Base-by-base conservation (phyloP, 306 rosid species). In the Canavalia gladiata region DNA sequence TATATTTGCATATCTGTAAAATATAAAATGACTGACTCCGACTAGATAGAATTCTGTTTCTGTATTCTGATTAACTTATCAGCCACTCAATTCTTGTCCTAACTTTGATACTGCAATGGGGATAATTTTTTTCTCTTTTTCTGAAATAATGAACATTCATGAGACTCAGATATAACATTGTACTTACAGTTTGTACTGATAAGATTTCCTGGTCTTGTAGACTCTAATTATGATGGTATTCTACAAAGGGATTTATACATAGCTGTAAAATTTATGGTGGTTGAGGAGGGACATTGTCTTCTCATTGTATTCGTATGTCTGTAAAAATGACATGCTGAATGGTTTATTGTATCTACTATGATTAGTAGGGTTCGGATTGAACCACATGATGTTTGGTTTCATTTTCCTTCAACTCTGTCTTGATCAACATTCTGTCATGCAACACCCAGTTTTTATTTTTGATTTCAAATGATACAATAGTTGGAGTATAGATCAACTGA, bases 241-340 rank as follows among this genome's bases (percentile, higher is more conserved):
- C 18, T 50, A 74, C 78, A 2, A 82, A 68, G 33, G 59, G 58
- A 37, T 25, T 59, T 29, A 25, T 33, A 4, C 43, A 50, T 62
- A 43, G 75, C 56, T 70, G 43, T 71, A 8, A 11, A 73, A 28
- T 64, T 54, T 72, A 28, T 60, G 79, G 62, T 63, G 45, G 74
- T 58, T 43, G 62, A 54, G 75, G 60, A 62, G 74, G 55, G 45
- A 79, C 45, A 25, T 74, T 49, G 28, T 74, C 46, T 74, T 82
- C 35, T 7, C 35, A 13, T 31, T 46, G 5, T 46, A 31, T n/a
- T 79, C 45, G 10, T 63, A 7, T 37, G 67, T 37, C 30, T 35
- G n/a, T 45, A 67, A 58, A 73, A 54, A 8, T 31, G 73, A 31
- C 11, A 18, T 46, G 58, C 4, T 57, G 50, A 9, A 71, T 62